Evolutionary conservation across 2,329 filamentous ascomycete species (phyloP).

Genomic region (Aspergillus fumigatiaffinis): DNA sequence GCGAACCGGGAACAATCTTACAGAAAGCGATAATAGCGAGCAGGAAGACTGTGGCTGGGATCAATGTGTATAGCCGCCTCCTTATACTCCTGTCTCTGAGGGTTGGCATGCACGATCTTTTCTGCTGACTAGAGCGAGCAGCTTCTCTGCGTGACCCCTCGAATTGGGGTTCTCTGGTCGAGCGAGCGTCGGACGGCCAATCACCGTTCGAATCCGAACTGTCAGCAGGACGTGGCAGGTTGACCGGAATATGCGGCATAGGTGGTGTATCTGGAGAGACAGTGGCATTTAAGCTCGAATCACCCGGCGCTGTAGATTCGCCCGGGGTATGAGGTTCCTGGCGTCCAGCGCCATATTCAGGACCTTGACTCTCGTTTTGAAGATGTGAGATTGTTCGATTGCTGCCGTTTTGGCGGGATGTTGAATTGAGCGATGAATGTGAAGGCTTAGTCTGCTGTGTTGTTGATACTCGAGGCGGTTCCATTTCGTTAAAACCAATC

Average conservation of each 20-base stretch:
- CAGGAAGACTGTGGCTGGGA: constrained; percentile 63
- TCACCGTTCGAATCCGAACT: background rate
- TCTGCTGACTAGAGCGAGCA: constrained; percentile 1
- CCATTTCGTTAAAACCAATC: constrained; percentile 1
- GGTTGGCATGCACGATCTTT: constrained; percentile 35
- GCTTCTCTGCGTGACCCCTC: constrained; percentile 6
- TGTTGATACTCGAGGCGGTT: background rate
- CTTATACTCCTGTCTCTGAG: constrained; percentile 53
- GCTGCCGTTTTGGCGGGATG: background rate
- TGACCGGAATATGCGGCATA: constrained; percentile 3
- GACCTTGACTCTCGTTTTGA: constrained; percentile 2
- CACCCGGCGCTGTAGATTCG: constrained; percentile 1
- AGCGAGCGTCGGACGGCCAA: background rate
- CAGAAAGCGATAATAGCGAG: constrained; percentile 60
- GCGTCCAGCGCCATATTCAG: constrained; percentile 5
- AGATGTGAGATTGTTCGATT: background rate
- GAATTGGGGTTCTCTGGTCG: constrained; percentile 3
- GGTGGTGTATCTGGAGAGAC: constrained; percentile 2
- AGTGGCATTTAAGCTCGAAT: background rate
- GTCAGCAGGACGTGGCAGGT: constrained; percentile 1
- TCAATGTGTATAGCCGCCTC: constrained; percentile 55
- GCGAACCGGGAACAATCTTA: constrained; percentile 43
- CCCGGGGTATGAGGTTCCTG: constrained; percentile 1
- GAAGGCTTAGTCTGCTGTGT: background rate
- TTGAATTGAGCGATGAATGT: background rate